Percentiles rank a stretch among this genome's conserved stretches.
These are phyloP conservation scores for Diaporthe vexans DNA, from an alignment of 2,329 filamentous ascomycete species.

Conservation along the genomic window DNA sequence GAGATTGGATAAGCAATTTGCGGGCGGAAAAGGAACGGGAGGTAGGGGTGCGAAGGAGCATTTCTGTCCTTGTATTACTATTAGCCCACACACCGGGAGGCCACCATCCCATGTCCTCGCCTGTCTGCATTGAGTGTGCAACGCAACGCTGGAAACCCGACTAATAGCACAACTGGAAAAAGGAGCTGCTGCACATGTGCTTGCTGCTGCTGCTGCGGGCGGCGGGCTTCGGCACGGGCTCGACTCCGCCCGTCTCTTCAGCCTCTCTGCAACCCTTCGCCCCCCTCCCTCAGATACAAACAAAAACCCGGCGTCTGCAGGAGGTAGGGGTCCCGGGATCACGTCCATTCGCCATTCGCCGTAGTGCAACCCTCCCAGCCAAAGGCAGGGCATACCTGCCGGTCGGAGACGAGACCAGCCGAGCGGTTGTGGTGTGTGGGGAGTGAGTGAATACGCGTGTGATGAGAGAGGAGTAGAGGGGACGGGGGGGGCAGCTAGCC, in stretches of 20 bases:
- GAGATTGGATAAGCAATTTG: constrained; percentile 3
- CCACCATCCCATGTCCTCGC: neutral
- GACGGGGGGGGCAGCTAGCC: neutral
- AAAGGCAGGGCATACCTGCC: neutral
- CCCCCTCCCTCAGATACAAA: neutral
- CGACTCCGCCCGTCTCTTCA: constrained; percentile 21
- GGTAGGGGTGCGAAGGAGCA: neutral
- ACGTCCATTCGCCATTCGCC: neutral
- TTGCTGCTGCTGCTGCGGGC: neutral
- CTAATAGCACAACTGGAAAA: neutral
- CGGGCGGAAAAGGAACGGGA: neutral
- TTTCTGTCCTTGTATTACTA: no score
- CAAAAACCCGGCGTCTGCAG: constrained; percentile 7
- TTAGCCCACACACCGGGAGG: neutral
- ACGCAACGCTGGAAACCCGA: neutral
- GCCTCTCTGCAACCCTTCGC: neutral
- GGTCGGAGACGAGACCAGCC: constrained; percentile 13
- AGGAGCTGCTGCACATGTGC: neutral
- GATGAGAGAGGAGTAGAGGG: neutral
- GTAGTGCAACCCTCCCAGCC: neutral
- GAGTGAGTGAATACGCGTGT: neutral
- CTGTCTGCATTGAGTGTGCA: constrained; percentile 16
- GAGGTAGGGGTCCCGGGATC: constrained; percentile 10
- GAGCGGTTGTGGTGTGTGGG: neutral
- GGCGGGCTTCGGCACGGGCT: neutral